Evolutionary conservation across 106 monocot species (phyloP).

Genomic region (Agapanthus africanus): DNA sequence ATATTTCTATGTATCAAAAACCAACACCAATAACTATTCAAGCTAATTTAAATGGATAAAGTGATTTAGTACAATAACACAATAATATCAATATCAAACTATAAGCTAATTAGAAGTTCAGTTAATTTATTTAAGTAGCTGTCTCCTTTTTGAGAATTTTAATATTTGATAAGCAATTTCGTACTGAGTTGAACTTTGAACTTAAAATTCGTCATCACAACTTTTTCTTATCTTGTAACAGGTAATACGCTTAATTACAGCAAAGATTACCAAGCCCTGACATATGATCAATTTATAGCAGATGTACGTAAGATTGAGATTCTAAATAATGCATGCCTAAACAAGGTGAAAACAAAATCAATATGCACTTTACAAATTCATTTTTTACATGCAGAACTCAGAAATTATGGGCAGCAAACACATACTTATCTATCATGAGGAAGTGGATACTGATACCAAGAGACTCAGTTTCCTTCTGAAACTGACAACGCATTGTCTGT

Average conservation of each 20-base stretch:
- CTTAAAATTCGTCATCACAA: no score
- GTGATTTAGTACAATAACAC: neutral
- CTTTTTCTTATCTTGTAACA: no score
- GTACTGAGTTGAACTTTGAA: no score
- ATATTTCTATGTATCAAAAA: neutral
- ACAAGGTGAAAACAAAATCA: neutral
- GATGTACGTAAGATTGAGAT: neutral
- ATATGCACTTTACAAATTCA: neutral
- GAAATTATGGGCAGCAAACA: neutral
- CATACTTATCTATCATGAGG: slow-evolving; percentile 90
- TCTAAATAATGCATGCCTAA: neutral
- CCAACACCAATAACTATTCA: neutral
- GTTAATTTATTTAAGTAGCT: neutral
- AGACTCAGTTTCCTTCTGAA: slow-evolving; percentile 34
- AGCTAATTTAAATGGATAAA: no score
- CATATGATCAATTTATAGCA: neutral
- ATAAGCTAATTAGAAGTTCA: neutral
- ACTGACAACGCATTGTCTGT: slow-evolving; percentile 43
- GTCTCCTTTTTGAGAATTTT: neutral
- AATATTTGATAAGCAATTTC: no score
- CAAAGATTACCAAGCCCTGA: no score
- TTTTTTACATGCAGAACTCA: neutral
- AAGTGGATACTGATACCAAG: slow-evolving; percentile 45
- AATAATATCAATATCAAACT: neutral
- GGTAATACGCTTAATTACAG: no score